These are phyloP conservation scores for Neoboletus brunneissimus DNA, from an alignment of 768 basidiomycete genomes.

Conservation along the genomic window DNA sequence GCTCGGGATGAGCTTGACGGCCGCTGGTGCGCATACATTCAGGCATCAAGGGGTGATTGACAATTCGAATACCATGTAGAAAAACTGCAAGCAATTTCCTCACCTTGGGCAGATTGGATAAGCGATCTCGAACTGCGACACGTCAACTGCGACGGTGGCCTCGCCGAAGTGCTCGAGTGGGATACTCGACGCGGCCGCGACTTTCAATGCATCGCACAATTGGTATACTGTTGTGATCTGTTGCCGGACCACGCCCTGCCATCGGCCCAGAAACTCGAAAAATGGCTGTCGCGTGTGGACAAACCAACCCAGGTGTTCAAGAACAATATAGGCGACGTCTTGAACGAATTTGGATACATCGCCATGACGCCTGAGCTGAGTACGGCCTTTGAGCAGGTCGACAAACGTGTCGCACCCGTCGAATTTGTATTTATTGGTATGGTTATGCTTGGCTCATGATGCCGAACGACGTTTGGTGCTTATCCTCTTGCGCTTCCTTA, in stretches of 20 bases:
- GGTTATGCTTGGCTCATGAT: conserved; percentile 5
- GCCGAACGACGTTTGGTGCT: background rate
- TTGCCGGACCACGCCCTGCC: conserved; percentile 47
- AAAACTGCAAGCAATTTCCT: conserved; percentile 75
- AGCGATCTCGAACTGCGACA: conserved; percentile 53
- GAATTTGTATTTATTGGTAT: conserved; percentile 82
- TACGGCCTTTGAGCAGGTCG: conserved; percentile 51
- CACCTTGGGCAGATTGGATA: conserved; percentile 70
- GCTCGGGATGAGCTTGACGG: conserved; percentile 69
- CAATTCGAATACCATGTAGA: conserved; percentile 41
- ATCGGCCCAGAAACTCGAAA: conserved; percentile 55
- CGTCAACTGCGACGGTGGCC: conserved; percentile 56
- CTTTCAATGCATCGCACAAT: conserved; percentile 70
- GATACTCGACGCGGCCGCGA: conserved; percentile 69
- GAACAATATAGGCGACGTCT: conserved; percentile 47
- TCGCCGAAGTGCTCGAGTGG: conserved; percentile 55
- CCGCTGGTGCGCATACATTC: conserved; percentile 49
- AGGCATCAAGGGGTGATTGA: background rate
- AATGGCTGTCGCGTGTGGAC: conserved; percentile 35
- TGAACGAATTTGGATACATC: conserved; percentile 54
- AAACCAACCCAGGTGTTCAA: conserved; percentile 50
- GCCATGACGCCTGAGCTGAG: conserved; percentile 41
- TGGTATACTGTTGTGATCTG: conserved; percentile 65
- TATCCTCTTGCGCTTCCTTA: conserved; percentile 24
- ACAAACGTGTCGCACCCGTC: conserved; percentile 63